These are phyloP conservation scores for Neurospora sublineolata DNA, from an alignment of 495 filamentous ascomycete species.

Conservation along the genomic window DNA sequence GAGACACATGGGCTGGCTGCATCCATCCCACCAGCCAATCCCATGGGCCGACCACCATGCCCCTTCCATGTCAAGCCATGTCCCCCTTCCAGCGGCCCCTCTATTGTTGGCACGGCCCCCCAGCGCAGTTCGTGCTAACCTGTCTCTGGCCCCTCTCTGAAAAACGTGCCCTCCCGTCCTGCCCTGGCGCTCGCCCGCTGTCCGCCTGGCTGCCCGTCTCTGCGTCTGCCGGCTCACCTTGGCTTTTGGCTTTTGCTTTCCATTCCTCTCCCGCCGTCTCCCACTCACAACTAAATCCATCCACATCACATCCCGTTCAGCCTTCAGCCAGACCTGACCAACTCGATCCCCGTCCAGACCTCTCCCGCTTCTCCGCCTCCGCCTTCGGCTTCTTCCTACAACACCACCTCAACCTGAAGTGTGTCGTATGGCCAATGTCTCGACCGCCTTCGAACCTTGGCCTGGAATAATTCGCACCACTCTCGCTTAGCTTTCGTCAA, in stretches of 20 bases:
- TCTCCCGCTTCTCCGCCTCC: not conserved
- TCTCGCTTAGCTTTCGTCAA: not conserved
- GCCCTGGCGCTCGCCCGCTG: constrained; percentile 8
- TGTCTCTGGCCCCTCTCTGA: constrained; percentile 16
- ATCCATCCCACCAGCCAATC: not conserved
- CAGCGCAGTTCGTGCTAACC: constrained; percentile 8
- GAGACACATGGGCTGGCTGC: not conserved
- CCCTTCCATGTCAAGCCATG: not conserved
- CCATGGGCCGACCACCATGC: not conserved
- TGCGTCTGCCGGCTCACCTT: constrained; percentile 2
- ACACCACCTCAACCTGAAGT: not conserved
- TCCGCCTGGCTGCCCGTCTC: constrained; percentile 1
- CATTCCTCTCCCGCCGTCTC: not conserved
- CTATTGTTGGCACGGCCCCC: constrained; percentile 3
- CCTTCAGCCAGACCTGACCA: not conserved
- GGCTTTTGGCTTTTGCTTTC: not conserved
- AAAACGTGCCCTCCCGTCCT: constrained; percentile 28
- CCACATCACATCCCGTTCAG: not conserved
- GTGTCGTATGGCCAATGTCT: not conserved
- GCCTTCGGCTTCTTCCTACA: not conserved
- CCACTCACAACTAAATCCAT: too few species aligned
- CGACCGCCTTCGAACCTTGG: not conserved
- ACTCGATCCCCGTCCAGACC: not conserved
- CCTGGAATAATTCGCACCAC: not conserved
- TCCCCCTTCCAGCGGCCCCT: constrained; percentile 2